These are phyloP conservation scores for Neckera pumila DNA, from an alignment of 225 moss, liverwort and hornwort genomes.

Conservation along the genomic window DNA sequence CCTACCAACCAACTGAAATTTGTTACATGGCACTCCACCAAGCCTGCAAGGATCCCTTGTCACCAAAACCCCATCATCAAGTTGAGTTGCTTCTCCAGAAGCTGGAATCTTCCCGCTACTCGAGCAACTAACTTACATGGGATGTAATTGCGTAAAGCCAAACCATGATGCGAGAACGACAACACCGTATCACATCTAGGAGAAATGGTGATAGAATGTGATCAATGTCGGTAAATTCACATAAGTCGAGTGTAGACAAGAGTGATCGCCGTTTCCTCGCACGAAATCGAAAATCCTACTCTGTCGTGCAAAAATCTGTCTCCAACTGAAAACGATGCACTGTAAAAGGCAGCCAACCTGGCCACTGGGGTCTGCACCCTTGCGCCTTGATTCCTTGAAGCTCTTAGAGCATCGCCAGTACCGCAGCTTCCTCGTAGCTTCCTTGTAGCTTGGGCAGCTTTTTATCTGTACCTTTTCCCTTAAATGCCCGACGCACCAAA, in stretches of 20 bases:
- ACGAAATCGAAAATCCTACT: not conserved
- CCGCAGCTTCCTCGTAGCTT: too few relatives aligned
- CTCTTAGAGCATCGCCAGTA: not conserved
- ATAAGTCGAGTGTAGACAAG: not conserved
- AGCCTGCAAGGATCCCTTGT: not conserved
- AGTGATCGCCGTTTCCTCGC: not conserved
- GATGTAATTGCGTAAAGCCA: not conserved
- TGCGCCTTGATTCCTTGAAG: not conserved
- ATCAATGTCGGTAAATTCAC: not conserved
- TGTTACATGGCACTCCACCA: not conserved
- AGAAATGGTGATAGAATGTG: not conserved
- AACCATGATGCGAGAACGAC: not conserved
- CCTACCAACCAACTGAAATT: not conserved
- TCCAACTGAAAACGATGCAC: not conserved
- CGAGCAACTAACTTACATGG: not conserved
- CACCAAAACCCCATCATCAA: not conserved
- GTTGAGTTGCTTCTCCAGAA: not conserved
- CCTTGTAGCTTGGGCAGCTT: too few relatives aligned
- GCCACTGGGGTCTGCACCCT: too few relatives aligned
- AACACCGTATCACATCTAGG: not conserved
- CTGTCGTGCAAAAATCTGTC: not conserved
- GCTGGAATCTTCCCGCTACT: not conserved
- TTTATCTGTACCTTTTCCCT: too few relatives aligned
- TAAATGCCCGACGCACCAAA: too few relatives aligned
- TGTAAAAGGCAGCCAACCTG: too few relatives aligned